These are phyloP conservation scores for Balakata baccata DNA, from an alignment of 345 rosid species.

Conservation along the genomic window DNA sequence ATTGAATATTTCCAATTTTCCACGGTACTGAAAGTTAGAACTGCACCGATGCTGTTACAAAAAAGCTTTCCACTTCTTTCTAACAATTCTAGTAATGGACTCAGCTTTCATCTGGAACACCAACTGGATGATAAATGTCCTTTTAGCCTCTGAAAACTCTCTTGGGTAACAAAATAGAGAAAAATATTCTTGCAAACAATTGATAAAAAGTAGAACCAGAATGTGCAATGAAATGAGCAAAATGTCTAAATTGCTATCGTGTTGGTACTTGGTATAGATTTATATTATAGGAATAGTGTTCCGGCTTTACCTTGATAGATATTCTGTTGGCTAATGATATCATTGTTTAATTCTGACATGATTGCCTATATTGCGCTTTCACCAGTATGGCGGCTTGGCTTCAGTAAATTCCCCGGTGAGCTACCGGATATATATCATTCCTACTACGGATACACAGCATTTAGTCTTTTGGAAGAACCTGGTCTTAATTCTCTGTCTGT, in stretches of 20 bases:
- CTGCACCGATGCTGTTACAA: not conserved
- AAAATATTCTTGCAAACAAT: not conserved
- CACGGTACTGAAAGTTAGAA: not conserved
- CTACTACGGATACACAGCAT: slow-evolving; percentile 74
- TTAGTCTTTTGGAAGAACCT: slow-evolving; percentile 79
- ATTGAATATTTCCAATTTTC: not conserved
- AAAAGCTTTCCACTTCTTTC: not conserved
- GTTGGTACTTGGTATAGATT: not conserved
- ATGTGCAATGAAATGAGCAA: not conserved
- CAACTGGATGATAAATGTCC: not conserved
- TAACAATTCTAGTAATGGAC: not conserved
- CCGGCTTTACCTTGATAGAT: not conserved
- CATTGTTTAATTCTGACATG: not conserved
- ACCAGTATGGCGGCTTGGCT: slow-evolving; percentile 91
- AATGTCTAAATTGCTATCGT: not conserved
- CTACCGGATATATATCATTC: slow-evolving; percentile 82
- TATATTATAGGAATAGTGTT: not conserved
- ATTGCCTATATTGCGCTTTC: slow-evolving; percentile 10
- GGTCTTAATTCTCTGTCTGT: slow-evolving; percentile 53
- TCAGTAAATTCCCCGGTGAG: slow-evolving; percentile 62
- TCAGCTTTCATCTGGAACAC: not conserved
- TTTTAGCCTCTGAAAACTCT: not conserved
- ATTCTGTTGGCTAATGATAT: not conserved
- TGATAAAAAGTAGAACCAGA: too few relatives aligned
- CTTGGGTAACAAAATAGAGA: too few relatives aligned